Conservation (phyloP, 176 grass and related monocot genomes). For the Elaeis guineensis region DNA sequence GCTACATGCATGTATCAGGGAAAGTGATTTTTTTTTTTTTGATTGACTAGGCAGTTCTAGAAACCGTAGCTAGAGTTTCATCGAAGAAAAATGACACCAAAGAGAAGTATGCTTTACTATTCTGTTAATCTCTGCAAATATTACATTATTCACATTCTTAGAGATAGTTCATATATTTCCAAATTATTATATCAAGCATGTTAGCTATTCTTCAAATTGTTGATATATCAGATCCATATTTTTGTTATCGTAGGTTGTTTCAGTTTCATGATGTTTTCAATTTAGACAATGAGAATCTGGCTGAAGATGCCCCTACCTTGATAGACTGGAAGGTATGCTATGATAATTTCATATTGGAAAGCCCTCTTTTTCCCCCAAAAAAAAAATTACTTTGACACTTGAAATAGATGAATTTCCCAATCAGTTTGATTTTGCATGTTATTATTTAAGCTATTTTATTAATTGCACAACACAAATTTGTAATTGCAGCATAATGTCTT, state of each 20-base stretch:
- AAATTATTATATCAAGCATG: too few species aligned
- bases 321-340: constrained; percentile 78
- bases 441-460: too few species aligned
- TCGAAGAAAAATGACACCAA: constrained; percentile 97
- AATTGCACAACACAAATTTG: constrained; percentile 1
- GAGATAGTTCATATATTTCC: too few species aligned
- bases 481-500: constrained; percentile 87
- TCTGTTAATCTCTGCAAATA: neutral
- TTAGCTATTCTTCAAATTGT: neutral
- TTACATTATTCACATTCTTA: too few species aligned
- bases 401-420: too few species aligned
- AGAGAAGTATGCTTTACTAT: constrained; percentile 71
- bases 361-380: too few species aligned
- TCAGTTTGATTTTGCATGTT: too few species aligned
- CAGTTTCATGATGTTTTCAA: constrained; percentile 91
- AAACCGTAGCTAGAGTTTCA: constrained; percentile 90
- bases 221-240: neutral
- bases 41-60: constrained; percentile 60
- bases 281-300: constrained; percentile 64
- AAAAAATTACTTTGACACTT: too few species aligned
- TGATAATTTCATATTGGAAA: neutral
- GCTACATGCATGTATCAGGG: neutral
- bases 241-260: constrained; percentile 51
- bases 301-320: constrained; percentile 73
- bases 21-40: constrained; percentile 5